Evolutionary conservation across 2,329 filamentous ascomycete genomes (phyloP).

Genomic region (Hymenoscyphus salicellus): DNA sequence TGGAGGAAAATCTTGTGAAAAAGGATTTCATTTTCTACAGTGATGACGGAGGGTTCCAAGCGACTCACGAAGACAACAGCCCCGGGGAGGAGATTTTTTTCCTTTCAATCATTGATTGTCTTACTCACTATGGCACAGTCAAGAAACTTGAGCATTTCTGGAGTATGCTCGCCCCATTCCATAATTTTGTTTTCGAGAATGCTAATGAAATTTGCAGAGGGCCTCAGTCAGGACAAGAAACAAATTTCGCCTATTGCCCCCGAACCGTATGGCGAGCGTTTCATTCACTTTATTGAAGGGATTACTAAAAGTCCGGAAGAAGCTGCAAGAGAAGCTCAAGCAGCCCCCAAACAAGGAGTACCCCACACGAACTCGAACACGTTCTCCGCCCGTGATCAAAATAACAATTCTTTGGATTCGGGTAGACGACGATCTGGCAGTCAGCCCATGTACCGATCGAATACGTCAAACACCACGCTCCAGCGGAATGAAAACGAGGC

Average conservation of each 20-base stretch:
- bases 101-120: constrained; percentile 94
- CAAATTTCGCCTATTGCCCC: constrained; percentile 93
- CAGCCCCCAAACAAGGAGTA: constrained; percentile 15
- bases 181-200: background rate
- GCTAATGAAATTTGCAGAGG: constrained; percentile 49
- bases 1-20: constrained; percentile 70
- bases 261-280: constrained; percentile 86
- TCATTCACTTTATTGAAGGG: constrained; percentile 85
- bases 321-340: constrained; percentile 59
- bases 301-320: constrained; percentile 90
- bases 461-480: constrained; percentile 25
- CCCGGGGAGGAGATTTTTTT: constrained; percentile 95
- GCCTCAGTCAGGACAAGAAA: constrained; percentile 74
- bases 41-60: constrained; percentile 88
- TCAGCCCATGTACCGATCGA: constrained; percentile 23
- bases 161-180: constrained; percentile 44
- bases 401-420: constrained; percentile 25
- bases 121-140: constrained; percentile 91
- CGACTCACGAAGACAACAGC: constrained; percentile 84
- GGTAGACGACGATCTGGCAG: constrained; percentile 25
- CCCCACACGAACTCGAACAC: constrained; percentile 30
- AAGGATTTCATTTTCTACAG: constrained; percentile 79
- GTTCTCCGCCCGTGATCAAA: constrained; percentile 25
- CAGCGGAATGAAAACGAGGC: constrained; percentile 33
- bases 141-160: constrained; percentile 96